Evolutionary conservation across 805 yeast species (phyloP), one percentile per base, ranked within the genome.

Genomic region (Ogataea philodendri): DNA sequence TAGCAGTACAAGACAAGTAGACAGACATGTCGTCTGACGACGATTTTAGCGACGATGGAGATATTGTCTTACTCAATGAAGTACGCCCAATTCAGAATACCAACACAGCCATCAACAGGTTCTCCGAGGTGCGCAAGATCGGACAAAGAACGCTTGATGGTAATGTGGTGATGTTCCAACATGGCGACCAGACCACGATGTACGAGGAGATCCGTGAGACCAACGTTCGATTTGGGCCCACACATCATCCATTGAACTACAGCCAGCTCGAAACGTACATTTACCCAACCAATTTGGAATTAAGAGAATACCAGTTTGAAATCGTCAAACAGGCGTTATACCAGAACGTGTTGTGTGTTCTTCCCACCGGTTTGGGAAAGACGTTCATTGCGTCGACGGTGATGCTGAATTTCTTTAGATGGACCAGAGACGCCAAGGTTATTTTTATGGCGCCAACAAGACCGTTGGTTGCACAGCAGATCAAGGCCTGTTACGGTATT

Each of bases 331-430:
- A 76, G 39, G 81, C 96, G 0, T 64, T 93, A 22, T 78, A 74
- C 50, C 69, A 78, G 43, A 93, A 93, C 53, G 57, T 82, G 3
- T 65, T 93, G 15, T 90, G 95, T 54, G 95, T 97, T 0, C 74
- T 93, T 10, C 99, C 99, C 1, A 93, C 99, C 0, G 99, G 99
- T 47, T 68, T 89, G 57, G 99, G 99, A 24, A 93, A 93, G 62
- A 93, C 99, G 0, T 87, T 93, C 46, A 88, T 93, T 53, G 97
- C 98, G 2, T 80, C 94, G 22, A 82, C 95, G 0, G 90, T 90
- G 15, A 93, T 93, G 88, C 68, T 88, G 37, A 93, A 93, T 55
- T 93, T 73, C 62, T 79, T 74, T 48, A 63, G 94, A 31, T 93
- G 98, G 98, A 84, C 89, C 14, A 74, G 74, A 10, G 57, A 62